Percentiles rank a stretch among this genome's conserved stretches.
These are phyloP conservation scores for Suillus plorans DNA, from an alignment of 768 basidiomycete genomes.

Conservation along the genomic window DNA sequence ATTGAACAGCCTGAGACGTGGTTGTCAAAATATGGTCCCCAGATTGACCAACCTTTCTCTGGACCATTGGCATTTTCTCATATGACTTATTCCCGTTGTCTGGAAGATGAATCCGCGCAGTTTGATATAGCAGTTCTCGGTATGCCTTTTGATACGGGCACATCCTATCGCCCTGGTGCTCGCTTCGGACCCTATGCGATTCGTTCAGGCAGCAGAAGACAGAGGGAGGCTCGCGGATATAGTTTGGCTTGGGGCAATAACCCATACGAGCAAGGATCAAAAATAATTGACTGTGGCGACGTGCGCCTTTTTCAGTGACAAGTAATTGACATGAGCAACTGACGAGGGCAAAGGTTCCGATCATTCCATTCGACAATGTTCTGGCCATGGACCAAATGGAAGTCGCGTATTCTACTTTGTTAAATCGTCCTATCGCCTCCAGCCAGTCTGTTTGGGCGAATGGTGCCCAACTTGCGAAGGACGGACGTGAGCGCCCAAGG, in stretches of 20 bases:
- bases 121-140: constrained; percentile 84
- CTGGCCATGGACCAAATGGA: constrained; percentile 86
- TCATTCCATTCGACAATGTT: constrained; percentile 78
- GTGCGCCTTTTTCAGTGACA: constrained; percentile 32
- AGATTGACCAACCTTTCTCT: constrained; percentile 72
- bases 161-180: constrained; percentile 60
- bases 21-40: constrained; percentile 72
- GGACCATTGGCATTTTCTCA: constrained; percentile 86
- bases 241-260: constrained; percentile 71
- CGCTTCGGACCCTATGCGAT: constrained; percentile 88
- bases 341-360: constrained; percentile 54
- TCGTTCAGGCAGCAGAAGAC: constrained; percentile 73
- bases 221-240: constrained; percentile 59
- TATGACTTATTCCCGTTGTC: constrained; percentile 68
- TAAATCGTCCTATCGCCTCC: constrained; percentile 51
- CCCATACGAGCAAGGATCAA: constrained; percentile 58
- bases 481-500: constrained; percentile 67
- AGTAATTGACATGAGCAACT: neutral
- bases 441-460: constrained; percentile 20
- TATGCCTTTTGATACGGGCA: constrained; percentile 75
- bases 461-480: constrained; percentile 43
- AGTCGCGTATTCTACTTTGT: constrained; percentile 76
- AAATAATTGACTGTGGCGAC: constrained; percentile 83
- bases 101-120: constrained; percentile 50
- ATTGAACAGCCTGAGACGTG: constrained; percentile 42